phyloP scores from a whole-genome alignment of 164 flowering plant genomes.

The Akebia trifoliata region DNA sequence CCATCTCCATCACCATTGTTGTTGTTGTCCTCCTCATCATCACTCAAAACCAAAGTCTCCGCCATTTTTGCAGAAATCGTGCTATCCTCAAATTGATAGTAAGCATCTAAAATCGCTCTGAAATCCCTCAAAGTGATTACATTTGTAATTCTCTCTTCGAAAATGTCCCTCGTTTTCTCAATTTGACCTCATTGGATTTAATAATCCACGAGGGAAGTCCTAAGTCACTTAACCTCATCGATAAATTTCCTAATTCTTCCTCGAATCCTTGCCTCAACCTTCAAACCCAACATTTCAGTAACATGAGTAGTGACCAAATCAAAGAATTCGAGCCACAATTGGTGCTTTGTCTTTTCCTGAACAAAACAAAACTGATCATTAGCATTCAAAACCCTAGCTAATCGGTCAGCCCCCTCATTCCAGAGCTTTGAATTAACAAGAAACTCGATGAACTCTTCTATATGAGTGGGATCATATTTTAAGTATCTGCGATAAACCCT shows the following conservation, averaged over 20 bases:
- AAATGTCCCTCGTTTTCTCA: constrained; percentile 87
- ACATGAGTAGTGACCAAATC: constrained; percentile 79
- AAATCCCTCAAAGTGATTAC: constrained; percentile 92
- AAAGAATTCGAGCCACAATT: constrained; percentile 85
- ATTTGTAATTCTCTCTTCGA: constrained; percentile 84
- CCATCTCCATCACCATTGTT: constrained; percentile 15
- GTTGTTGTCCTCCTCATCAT: constrained; percentile 51
- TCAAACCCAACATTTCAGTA: constrained; percentile 69
- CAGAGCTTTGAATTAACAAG: constrained; percentile 57
- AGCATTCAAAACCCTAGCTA: constrained; percentile 90
- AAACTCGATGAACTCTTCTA: constrained; percentile 91
- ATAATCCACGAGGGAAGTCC: constrained; percentile 92
- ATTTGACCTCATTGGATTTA: constrained; percentile 65
- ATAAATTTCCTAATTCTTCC: constrained; percentile 95
- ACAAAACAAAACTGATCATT: constrained; percentile 66
- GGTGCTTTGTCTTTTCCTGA: constrained; percentile 80
- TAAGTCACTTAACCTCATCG: constrained; percentile 83
- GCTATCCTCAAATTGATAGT: constrained; percentile 85
- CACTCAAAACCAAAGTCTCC: constrained; percentile 48
- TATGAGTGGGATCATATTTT: constrained; percentile 83
- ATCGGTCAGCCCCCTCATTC: constrained; percentile 87
- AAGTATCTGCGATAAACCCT: constrained; percentile 88
- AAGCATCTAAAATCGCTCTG: constrained; percentile 81
- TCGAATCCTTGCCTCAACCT: constrained; percentile 88
- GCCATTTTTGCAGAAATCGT: constrained; percentile 67